A percentile compares a stretch with the other conserved stretches of the same genome.
These are phyloP conservation scores for Peribolospora baueri DNA, from an alignment of 768 basidiomycete genomes.

Conservation along the genomic window DNA sequence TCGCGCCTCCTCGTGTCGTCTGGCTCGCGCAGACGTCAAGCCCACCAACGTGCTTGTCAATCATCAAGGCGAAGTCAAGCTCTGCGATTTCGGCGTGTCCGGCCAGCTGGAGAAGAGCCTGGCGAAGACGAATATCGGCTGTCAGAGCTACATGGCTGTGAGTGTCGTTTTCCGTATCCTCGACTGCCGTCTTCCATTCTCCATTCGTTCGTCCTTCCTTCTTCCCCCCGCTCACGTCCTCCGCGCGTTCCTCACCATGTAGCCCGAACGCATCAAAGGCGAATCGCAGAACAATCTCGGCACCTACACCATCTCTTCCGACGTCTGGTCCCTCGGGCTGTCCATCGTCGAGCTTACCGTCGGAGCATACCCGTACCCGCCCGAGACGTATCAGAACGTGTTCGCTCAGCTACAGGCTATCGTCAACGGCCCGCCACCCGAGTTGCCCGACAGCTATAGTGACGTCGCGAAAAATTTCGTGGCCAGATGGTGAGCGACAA, in stretches of 20 bases:
- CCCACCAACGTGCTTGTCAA: conserved; percentile 85
- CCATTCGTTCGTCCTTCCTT: background rate
- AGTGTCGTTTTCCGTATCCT: conserved; percentile 17
- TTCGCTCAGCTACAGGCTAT: conserved; percentile 95
- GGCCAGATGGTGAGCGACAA: conserved; percentile 29
- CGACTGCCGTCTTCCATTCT: background rate
- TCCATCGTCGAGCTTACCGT: conserved; percentile 79
- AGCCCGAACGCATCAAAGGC: conserved; percentile 92
- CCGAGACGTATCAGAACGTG: conserved; percentile 88
- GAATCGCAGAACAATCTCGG: conserved; percentile 64
- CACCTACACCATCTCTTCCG: conserved; percentile 86
- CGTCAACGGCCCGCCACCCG: conserved; percentile 78
- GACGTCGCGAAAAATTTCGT: conserved; percentile 61
- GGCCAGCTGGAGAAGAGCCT: conserved; percentile 88
- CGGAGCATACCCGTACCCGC: conserved; percentile 79
- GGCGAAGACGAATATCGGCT: conserved; percentile 95
- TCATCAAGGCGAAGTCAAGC: conserved; percentile 62
- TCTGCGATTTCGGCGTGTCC: conserved; percentile 97
- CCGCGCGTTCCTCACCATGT: background rate
- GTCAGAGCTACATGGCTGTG: conserved; percentile 96
- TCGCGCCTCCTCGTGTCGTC: background rate
- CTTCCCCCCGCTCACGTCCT: conserved; percentile 2
- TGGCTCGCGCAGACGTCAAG: conserved; percentile 40
- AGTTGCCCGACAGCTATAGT: conserved; percentile 46
- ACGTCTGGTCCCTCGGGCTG: conserved; percentile 90